These are phyloP conservation scores for Globisporangium rhizosaccharum DNA, from an alignment of 352 stramenopile species.

Conservation along the genomic window DNA sequence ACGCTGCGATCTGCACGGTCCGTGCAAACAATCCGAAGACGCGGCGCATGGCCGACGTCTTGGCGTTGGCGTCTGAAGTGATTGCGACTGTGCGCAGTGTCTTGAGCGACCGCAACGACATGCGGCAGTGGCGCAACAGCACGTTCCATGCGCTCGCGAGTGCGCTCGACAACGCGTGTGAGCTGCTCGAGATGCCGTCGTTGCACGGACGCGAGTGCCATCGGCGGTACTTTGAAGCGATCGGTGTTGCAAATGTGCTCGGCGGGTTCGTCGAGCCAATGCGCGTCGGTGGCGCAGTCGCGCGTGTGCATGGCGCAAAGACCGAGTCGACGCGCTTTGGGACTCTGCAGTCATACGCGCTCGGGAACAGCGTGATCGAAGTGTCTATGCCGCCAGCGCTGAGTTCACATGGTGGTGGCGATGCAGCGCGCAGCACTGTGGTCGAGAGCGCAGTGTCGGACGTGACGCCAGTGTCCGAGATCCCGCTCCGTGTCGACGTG, in stretches of 20 bases:
- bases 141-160: slow-evolving; percentile 19
- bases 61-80: slow-evolving; percentile 32
- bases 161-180: slow-evolving; percentile 12
- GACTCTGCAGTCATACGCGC: slow-evolving; percentile 27
- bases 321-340: slow-evolving; percentile 8
- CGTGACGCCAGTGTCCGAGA: slow-evolving; percentile 20
- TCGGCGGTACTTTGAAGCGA: slow-evolving; percentile 27
- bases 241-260: slow-evolving; percentile 39
- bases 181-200: slow-evolving; percentile 9
- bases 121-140: slow-evolving; percentile 24
- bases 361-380: slow-evolving; percentile 29
- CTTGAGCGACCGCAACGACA: slow-evolving; percentile 9
- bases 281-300: slow-evolving; percentile 32
- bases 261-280: slow-evolving; percentile 39
- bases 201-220: slow-evolving; percentile 4
- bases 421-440: not conserved
- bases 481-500: slow-evolving; percentile 19
- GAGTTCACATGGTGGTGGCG: not conserved
- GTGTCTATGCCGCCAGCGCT: not conserved
- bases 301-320: slow-evolving; percentile 7
- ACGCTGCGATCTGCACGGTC: slow-evolving; percentile 16
- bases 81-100: slow-evolving; percentile 28
- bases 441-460: slow-evolving; percentile 14
- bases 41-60: slow-evolving; percentile 18
- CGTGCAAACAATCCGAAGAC: slow-evolving; percentile 8